Base-by-base conservation (phyloP, 2,329 filamentous ascomycete species). In the Neonectria sp. region DNA sequence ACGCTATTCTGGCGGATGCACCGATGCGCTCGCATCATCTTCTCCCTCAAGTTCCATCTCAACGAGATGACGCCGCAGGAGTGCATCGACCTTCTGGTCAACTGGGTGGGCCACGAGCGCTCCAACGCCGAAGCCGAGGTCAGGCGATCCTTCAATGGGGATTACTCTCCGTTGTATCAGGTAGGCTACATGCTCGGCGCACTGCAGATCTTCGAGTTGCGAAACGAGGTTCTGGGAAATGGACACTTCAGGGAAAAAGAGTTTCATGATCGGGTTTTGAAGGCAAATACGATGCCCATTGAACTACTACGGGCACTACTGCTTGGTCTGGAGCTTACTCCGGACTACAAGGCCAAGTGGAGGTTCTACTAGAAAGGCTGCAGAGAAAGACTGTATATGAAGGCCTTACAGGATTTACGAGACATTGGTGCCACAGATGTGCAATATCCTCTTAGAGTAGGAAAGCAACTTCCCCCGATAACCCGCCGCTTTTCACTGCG, bases 1-100 rank as follows among this genome's bases (percentile, higher is more conserved):
- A 87, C 89, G 68, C 77, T 91, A 8, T 90, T 90, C 75, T 90
- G 88, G 88, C 83, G 87, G 15, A 89, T 90, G 85, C 88, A 91
- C 74, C 86, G 89, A 31, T 90, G 88, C 70, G 85, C 86, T 6
- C 84, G 89, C 43, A 90, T 90, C 70, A 78, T 87, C 13, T 90
- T 90, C 76, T 88, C 86, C 0, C 75, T 90, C 1, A 84, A 84
- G 45, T 90, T 89, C 65, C 88, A 90, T 72, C 82, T 90, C 1
- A 87, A 86, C 1, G 75, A 84, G 67, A 84, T 89, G 82, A 83
- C 79, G 11, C 82, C 88, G 1, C 80, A 82, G 65, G 84, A 89
- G 71, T 90, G 87, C 59, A 83, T 91, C 17, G 86, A 90, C 66
- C 73, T 89, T 60, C 81, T 90, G 2, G 87, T 90, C 0, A 77